Percentiles rank a stretch among this genome's conserved stretches.
Conservation (phyloP, 1,284 basidiomycete species). For the Cryptococcus wingfieldii region DNA sequence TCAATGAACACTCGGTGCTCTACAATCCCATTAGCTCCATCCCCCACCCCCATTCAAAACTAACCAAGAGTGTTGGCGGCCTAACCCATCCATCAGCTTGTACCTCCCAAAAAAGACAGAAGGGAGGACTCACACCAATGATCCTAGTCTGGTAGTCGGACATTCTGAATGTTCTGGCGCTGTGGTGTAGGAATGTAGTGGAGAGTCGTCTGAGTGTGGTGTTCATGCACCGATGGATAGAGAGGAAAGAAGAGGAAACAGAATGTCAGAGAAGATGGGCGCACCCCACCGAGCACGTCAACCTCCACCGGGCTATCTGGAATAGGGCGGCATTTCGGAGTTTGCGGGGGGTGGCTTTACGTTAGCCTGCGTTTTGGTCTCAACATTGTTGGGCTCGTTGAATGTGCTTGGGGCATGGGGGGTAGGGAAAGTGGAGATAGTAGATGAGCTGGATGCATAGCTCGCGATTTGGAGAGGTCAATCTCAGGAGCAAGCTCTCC, state of each 20-base stretch:
- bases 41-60: slow-evolving; percentile 21
- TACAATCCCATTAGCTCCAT: slow-evolving; percentile 43
- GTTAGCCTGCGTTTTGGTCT: too few species aligned
- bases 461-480: too few species aligned
- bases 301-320: too few species aligned
- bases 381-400: too few species aligned
- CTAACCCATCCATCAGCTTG: slow-evolving; percentile 13
- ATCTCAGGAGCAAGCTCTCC: too few species aligned
- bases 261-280: background rate
- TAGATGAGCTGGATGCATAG: too few species aligned
- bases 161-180: slow-evolving; percentile 9
- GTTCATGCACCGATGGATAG: slow-evolving; percentile 15
- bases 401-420: too few species aligned
- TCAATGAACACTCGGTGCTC: slow-evolving; percentile 95
- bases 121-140: slow-evolving; percentile 27
- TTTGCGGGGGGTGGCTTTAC: too few species aligned
- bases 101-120: background rate
- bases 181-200: background rate
- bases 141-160: slow-evolving; percentile 32
- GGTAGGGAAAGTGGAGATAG: too few species aligned
- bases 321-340: too few species aligned
- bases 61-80: slow-evolving; percentile 88
- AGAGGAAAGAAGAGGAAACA: background rate
- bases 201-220: slow-evolving; percentile 20
- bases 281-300: background rate